Conservation (phyloP, 805 yeast genomes). For the Komagataella ulmi region DNA sequence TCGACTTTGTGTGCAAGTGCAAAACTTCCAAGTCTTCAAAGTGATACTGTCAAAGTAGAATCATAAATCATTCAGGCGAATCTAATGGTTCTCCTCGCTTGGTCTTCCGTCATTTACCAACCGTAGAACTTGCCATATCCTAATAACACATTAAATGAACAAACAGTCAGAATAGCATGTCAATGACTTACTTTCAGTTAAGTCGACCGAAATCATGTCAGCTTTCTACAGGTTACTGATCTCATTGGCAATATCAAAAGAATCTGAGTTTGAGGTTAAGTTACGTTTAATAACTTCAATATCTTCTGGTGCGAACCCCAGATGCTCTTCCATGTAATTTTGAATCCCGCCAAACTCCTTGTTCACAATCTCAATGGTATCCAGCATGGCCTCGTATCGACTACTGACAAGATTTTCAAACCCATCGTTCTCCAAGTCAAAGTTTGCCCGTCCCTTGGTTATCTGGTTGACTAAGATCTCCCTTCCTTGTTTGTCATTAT, state of each 20-base stretch:
- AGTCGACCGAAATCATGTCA: slow-evolving; percentile 10
- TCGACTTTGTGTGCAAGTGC: no score
- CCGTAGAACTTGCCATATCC: neutral
- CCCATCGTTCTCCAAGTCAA: slow-evolving; percentile 35
- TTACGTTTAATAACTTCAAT: slow-evolving; percentile 21
- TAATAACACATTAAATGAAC: neutral
- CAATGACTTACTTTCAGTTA: neutral
- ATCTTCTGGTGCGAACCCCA: slow-evolving; percentile 34
- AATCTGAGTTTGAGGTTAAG: slow-evolving; percentile 5
- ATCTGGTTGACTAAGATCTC: slow-evolving; percentile 13
- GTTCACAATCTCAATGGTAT: slow-evolving; percentile 41
- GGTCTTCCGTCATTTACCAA: neutral
- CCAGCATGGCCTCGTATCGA: slow-evolving; percentile 57
- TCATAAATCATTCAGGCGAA: no score
- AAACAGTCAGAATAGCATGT: neutral
- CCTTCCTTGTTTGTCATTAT: slow-evolving; percentile 7
- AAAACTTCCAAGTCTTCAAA: no score
- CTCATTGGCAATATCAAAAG: slow-evolving; percentile 14
- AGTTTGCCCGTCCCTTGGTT: slow-evolving; percentile 23
- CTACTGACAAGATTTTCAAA: slow-evolving; percentile 49
- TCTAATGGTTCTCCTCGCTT: no score
- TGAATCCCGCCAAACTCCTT: slow-evolving; percentile 40
- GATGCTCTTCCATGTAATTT: slow-evolving; percentile 22
- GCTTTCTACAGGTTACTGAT: slow-evolving; percentile 27
- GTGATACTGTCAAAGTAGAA: no score